Conservation (phyloP, 371 early-diverging fungal genomes). For the Rhizopus delemar region DNA sequence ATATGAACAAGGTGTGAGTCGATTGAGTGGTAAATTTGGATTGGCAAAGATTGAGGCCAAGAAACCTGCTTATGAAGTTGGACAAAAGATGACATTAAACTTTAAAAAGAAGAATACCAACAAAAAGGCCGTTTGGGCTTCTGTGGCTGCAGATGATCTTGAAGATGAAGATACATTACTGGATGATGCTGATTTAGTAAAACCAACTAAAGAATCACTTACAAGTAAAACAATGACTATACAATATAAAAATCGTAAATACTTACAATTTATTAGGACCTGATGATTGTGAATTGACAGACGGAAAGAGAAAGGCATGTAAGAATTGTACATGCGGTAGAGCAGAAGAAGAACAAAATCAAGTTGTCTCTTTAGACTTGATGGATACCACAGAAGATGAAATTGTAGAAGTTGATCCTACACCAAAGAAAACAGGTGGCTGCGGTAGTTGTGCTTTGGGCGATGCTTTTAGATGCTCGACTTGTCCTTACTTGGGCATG, state of each 20-base stretch:
- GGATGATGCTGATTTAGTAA: slow-evolving; percentile 82
- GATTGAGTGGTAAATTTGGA: slow-evolving; percentile 49
- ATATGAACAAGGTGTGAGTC: slow-evolving; percentile 48
- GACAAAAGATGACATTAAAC: slow-evolving; percentile 54
- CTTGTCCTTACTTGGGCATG: slow-evolving; percentile 98
- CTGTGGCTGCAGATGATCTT: slow-evolving; percentile 72
- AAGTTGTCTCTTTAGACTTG: slow-evolving; percentile 73
- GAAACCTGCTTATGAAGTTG: slow-evolving; percentile 87
- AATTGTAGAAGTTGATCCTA: slow-evolving; percentile 59
- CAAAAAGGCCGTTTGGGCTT: slow-evolving; percentile 42
- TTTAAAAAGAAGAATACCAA: slow-evolving; percentile 59
- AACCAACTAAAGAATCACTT: slow-evolving; percentile 72
- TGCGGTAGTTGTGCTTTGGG: slow-evolving; percentile 94
- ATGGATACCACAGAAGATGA: slow-evolving; percentile 51
- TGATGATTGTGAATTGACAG: slow-evolving; percentile 66
- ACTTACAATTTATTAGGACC: slow-evolving; percentile 33
- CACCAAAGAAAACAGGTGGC: slow-evolving; percentile 55
- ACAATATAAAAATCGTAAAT: not conserved
- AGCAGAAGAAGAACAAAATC: slow-evolving; percentile 73
- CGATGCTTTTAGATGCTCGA: slow-evolving; percentile 98
- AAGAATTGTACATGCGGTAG: slow-evolving; percentile 96
- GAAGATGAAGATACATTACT: slow-evolving; percentile 88
- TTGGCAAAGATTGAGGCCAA: slow-evolving; percentile 58
- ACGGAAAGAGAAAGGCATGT: slow-evolving; percentile 89
- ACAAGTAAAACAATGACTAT: slow-evolving; percentile 36